Base-by-base conservation (phyloP, 306 rosid species). In the Glycine soja region DNA sequence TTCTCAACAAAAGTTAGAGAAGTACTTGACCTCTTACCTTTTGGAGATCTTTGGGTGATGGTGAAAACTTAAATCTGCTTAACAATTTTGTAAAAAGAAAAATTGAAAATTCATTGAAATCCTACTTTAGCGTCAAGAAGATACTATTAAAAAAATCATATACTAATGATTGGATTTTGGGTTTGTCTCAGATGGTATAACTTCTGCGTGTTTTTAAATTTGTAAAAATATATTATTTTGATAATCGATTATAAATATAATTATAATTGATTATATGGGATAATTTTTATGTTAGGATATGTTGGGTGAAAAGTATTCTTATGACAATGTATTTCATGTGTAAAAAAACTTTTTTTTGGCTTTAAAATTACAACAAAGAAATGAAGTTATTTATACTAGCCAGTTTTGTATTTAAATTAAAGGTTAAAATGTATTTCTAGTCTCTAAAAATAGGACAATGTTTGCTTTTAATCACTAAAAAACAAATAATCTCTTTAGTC, bases 21-120 rank as follows among this genome's bases (percentile, higher is more conserved):
- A 38, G 67, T 24, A 57, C 48, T 47, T 75, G 5, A 8, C 15
- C 57, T 75, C 43, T 19, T 7, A 42, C 65, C 62, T 48, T 57
- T 48, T 11, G 9, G 15, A 30, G 67, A 12, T 24, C 8, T 4
- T 78, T 68, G 16, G 70, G 70, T 69, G 5, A 43, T 30, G 19
- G 42, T 50, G 53, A 77, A 65, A 48, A 76, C 19, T 67, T 40
- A 78, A 53, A 67, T 13, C 4, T 42, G 45, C 54, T 52, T 4
- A 43, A 16, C 15, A 13, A 2, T 67, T 19, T 53, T 54, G 15
- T 36, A 16, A 51, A 8, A 77, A 16, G 8, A 42, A 24, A 65
- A 76, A 24, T 30, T 46, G 18, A 32, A 47, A 46, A 50, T 66
- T 19, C 77, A n/a, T 57, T 15, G 9, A 70, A 32, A 57, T 79